phyloP scores from a whole-genome alignment of 371 early-diverging fungal genomes.

The Actinomucor elegans region DNA sequence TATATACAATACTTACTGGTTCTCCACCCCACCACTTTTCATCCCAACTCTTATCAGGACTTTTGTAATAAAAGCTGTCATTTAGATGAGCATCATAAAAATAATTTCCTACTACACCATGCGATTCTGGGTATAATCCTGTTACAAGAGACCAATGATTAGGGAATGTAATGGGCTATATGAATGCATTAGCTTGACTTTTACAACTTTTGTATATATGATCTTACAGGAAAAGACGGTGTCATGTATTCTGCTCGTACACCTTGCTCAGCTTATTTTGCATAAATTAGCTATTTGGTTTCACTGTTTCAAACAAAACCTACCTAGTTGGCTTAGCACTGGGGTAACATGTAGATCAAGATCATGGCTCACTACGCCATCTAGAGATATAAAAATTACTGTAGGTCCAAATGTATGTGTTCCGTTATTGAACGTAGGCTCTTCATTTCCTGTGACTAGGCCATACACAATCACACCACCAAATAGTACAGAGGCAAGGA shows the following conservation, averaged over 20 bases:
- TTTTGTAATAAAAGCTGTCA: constrained; percentile 80
- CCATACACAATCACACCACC: constrained; percentile 6
- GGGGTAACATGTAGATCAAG: constrained; percentile 76
- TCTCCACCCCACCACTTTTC: constrained; percentile 92
- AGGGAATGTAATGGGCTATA: constrained; percentile 83
- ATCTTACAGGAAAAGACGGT: constrained; percentile 73
- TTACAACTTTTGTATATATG: neutral
- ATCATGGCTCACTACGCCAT: constrained; percentile 88
- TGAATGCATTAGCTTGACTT: neutral
- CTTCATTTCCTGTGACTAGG: neutral
- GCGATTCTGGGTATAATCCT: constrained; percentile 88
- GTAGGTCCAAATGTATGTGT: constrained; percentile 72
- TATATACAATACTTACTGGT: constrained; percentile 56
- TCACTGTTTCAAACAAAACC: too few relatives aligned
- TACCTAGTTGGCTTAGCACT: constrained; percentile 62
- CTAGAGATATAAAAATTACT: constrained; percentile 85
- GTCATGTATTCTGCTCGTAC: constrained; percentile 66
- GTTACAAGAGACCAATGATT: constrained; percentile 94
- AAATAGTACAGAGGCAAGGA: constrained; percentile 2
- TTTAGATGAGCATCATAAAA: constrained; percentile 81
- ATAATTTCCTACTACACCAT: constrained; percentile 90
- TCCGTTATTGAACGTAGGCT: constrained; percentile 55
- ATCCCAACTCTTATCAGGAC: constrained; percentile 60
- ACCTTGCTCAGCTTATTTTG: constrained; percentile 44
- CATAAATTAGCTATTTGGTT: neutral